Evolutionary conservation across 805 yeast genomes (phyloP).

Genomic region (Lachancea meyersii): DNA sequence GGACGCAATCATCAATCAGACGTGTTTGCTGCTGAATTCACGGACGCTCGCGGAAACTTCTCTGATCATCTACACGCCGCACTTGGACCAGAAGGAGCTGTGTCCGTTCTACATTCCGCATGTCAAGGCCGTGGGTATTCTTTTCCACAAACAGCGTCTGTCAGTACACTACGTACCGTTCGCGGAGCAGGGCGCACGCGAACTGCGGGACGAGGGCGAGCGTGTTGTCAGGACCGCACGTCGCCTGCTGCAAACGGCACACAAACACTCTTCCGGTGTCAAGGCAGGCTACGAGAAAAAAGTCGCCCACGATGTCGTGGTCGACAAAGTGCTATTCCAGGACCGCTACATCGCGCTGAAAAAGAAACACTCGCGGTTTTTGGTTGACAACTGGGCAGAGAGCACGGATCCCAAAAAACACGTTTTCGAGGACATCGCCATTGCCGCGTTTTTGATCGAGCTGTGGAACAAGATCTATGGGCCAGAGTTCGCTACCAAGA

Average conservation of each 20-base stretch:
- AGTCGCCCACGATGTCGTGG: conserved; percentile 82
- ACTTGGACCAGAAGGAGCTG: conserved; percentile 49
- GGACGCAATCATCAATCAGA: conserved; percentile 77
- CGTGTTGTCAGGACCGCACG: conserved; percentile 78
- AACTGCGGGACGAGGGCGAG: conserved; percentile 37
- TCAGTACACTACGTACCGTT: conserved; percentile 78
- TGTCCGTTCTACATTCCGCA: conserved; percentile 89
- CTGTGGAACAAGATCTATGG: conserved; percentile 60
- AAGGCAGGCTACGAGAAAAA: conserved; percentile 80
- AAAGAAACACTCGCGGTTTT: conserved; percentile 66
- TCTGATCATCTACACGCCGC: conserved; percentile 73
- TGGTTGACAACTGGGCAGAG: conserved; percentile 86
- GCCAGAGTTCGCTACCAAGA: conserved; percentile 29
- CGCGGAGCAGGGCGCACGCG: conserved; percentile 28
- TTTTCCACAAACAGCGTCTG: conserved; percentile 41
- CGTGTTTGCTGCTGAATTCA: conserved; percentile 51
- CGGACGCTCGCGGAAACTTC: conserved; percentile 33
- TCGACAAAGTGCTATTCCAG: conserved; percentile 76
- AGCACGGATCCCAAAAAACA: conserved; percentile 92
- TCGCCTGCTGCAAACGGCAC: conserved; percentile 70
- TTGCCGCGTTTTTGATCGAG: conserved; percentile 89
- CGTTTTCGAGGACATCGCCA: conserved; percentile 92
- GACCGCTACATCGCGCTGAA: conserved; percentile 73
- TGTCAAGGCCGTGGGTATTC: conserved; percentile 70
- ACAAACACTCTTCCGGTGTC: conserved; percentile 78